phyloP scores from a whole-genome alignment of 2,329 filamentous ascomycete species.

The Verticillium longisporum region DNA sequence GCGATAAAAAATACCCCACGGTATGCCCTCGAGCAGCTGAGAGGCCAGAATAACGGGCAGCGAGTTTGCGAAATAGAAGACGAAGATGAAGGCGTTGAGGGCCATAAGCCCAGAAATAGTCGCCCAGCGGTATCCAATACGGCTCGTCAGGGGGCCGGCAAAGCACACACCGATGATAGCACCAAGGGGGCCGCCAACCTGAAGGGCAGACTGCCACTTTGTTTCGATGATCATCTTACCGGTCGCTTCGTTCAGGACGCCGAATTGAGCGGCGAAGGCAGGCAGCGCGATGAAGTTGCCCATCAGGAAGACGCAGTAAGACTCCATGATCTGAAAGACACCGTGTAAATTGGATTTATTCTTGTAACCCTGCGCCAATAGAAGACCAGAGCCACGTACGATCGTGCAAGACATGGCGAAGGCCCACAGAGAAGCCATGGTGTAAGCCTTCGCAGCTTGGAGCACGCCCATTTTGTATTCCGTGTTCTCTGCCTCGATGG shows the following conservation, averaged over 20 bases:
- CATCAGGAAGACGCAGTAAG: conserved; percentile 56
- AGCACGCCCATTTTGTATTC: conserved; percentile 26
- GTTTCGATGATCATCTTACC: conserved; percentile 34
- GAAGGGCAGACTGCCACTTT: conserved; percentile 52
- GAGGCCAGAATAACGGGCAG: conserved; percentile 38
- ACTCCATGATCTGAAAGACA: conserved; percentile 52
- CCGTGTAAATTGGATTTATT: neutral
- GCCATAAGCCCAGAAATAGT: conserved; percentile 48
- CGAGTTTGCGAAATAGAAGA: conserved; percentile 37
- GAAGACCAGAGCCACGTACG: conserved; percentile 22
- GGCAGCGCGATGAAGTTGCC: conserved; percentile 49
- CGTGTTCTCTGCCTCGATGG: conserved; percentile 47
- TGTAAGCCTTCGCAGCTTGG: conserved; percentile 24
- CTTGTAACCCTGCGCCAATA: neutral
- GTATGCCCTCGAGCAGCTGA: conserved; percentile 54
- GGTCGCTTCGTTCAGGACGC: conserved; percentile 24
- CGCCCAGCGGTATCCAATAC: conserved; percentile 53
- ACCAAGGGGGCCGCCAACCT: conserved; percentile 47
- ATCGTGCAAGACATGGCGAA: conserved; percentile 31
- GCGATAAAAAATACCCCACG: conserved; percentile 64
- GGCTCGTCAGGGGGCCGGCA: conserved; percentile 53
- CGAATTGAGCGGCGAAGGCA: conserved; percentile 38
- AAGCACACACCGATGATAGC: conserved; percentile 53
- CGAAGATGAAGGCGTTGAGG: conserved; percentile 53
- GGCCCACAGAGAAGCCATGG: conserved; percentile 29